A percentile compares a stretch with the other conserved stretches of the same genome.
Conservation (phyloP, 805 yeast genomes). For the Lipomyces yamadae region DNA sequence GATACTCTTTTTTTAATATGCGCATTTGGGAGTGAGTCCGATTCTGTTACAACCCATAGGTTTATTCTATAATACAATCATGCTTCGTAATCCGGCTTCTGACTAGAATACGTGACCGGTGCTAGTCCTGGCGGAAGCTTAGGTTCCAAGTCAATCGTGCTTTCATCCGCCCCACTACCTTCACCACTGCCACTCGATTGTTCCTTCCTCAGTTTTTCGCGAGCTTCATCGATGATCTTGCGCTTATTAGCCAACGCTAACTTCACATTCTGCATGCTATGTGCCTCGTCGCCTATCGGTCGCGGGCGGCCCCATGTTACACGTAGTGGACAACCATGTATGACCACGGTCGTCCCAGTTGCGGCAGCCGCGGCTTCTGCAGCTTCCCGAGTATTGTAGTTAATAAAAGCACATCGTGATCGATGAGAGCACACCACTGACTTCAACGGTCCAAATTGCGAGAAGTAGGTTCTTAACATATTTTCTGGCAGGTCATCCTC, state of each 20-base stretch:
- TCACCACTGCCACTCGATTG: slow-evolving; percentile 1
- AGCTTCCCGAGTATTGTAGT: slow-evolving; percentile 54
- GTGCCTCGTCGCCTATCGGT: slow-evolving; percentile 36
- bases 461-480: slow-evolving; percentile 57
- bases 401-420: slow-evolving; percentile 67
- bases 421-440: slow-evolving; percentile 58
- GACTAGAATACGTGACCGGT: slow-evolving; percentile 27
- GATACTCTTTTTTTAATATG: neutral
- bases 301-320: slow-evolving; percentile 42
- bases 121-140: slow-evolving; percentile 34
- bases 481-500: slow-evolving; percentile 70
- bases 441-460: slow-evolving; percentile 54
- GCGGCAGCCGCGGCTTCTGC: slow-evolving; percentile 56
- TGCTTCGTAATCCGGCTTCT: slow-evolving; percentile 31
- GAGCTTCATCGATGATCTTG: slow-evolving; percentile 33
- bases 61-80: neutral
- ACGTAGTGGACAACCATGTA: slow-evolving; percentile 36
- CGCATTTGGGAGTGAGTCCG: neutral
- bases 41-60: neutral
- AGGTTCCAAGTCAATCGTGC: slow-evolving; percentile 5
- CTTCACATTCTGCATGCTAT: slow-evolving; percentile 27
- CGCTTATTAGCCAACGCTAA: slow-evolving; percentile 33
- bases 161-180: neutral
- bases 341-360: slow-evolving; percentile 31
- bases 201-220: slow-evolving; percentile 10